A percentile compares a stretch with the other conserved stretches of the same genome.
These are phyloP conservation scores for Brassica rapa DNA, from an alignment of 345 rosid species.

Conservation along the genomic window DNA sequence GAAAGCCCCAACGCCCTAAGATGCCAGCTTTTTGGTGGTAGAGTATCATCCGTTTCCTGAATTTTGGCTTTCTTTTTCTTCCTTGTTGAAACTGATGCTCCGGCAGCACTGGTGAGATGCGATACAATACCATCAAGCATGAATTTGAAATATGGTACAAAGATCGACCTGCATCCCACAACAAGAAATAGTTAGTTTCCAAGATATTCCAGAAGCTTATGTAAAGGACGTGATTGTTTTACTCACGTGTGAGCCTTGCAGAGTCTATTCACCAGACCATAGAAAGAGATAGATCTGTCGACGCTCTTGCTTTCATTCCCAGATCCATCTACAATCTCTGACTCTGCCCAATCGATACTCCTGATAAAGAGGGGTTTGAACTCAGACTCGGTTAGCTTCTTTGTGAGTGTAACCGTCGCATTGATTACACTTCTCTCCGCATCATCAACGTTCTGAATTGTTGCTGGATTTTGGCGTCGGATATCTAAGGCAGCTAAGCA, in stretches of 20 bases:
- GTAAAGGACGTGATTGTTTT: background rate
- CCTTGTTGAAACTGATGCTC: slow-evolving; percentile 45
- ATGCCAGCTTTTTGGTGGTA: slow-evolving; percentile 69
- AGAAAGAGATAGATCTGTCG: slow-evolving; percentile 75
- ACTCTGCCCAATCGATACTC: slow-evolving; percentile 86
- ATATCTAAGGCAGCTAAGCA: slow-evolving; percentile 88
- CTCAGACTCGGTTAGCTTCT: slow-evolving; percentile 92
- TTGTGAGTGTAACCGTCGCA: slow-evolving; percentile 65
- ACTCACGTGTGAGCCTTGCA: slow-evolving; percentile 83
- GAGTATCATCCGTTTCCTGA: slow-evolving; percentile 45
- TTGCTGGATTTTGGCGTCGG: slow-evolving; percentile 61
- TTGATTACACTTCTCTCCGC: slow-evolving; percentile 73
- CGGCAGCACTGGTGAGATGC: slow-evolving; percentile 56
- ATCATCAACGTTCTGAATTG: slow-evolving; percentile 58
- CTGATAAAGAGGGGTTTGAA: slow-evolving; percentile 86
- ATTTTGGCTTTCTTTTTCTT: slow-evolving; percentile 84
- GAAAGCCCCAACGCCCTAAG: slow-evolving; percentile 74
- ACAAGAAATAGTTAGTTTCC: slow-evolving; percentile 16
- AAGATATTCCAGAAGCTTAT: background rate
- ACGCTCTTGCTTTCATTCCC: slow-evolving; percentile 44
- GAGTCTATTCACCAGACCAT: slow-evolving; percentile 72
- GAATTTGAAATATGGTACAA: slow-evolving; percentile 88
- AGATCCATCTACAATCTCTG: slow-evolving; percentile 51
- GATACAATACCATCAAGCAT: slow-evolving; percentile 63
- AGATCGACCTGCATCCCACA: slow-evolving; percentile 68